Percentiles rank a stretch among this genome's conserved stretches.
Conservation (phyloP, 257 asterid genomes). For the Cruciata laevipes region DNA sequence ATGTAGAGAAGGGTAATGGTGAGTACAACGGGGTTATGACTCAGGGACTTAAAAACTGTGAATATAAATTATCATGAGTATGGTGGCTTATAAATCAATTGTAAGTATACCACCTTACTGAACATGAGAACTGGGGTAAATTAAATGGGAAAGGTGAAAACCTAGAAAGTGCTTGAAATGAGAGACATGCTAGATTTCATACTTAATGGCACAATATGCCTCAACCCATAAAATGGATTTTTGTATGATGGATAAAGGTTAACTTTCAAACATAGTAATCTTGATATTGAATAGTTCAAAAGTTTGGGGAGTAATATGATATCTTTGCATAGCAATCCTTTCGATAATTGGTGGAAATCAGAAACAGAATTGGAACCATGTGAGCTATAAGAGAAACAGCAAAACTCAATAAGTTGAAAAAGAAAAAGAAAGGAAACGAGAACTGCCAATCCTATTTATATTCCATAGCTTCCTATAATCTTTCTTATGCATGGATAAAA, state of each 20-base stretch:
- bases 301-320: not conserved
- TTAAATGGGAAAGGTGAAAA: not conserved
- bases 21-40: no score
- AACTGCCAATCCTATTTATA: not conserved
- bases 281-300: not conserved
- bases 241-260: no score
- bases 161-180: no score
- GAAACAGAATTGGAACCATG: not conserved
- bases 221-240: not conserved
- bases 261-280: not conserved
- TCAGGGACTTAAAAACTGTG: no score
- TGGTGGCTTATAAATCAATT: no score
- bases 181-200: no score
- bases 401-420: not conserved
- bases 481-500: not conserved
- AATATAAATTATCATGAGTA: no score
- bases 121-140: no score
- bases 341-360: constrained; percentile 1
- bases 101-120: no score
- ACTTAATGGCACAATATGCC: not conserved
- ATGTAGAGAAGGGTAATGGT: no score
- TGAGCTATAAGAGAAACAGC: not conserved
- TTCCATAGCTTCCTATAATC: not conserved
- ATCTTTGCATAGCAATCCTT: not conserved
- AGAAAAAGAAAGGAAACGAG: not conserved